Conservation (phyloP, 2,329 filamentous ascomycete genomes). For the Hirsutella thompsonii region DNA sequence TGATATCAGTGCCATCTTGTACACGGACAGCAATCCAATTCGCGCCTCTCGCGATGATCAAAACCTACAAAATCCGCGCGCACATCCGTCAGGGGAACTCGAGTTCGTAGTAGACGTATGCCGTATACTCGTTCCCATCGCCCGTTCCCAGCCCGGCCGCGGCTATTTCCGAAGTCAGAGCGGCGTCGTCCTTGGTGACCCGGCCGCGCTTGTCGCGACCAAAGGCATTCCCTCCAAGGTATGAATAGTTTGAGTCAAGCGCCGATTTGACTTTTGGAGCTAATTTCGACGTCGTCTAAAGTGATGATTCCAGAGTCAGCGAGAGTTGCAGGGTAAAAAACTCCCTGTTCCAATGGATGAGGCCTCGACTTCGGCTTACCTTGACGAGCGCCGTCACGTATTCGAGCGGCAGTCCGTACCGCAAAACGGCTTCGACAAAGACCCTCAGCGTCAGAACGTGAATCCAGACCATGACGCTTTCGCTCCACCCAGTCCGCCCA, state of each 20-base stretch:
- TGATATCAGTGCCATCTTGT: too few species aligned
- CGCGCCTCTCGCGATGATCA: neutral
- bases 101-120: conserved; percentile 96
- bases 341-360: neutral
- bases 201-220: conserved; percentile 87
- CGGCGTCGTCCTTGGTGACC: conserved; percentile 78
- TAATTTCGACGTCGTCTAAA: conserved; percentile 68
- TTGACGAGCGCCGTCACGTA: conserved; percentile 77
- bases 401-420: conserved; percentile 84
- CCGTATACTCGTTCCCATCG: conserved; percentile 76
- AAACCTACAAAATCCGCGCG: neutral
- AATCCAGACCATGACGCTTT: conserved; percentile 91
- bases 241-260: conserved; percentile 76
- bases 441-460: conserved; percentile 84
- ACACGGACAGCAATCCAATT: neutral
- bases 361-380: conserved; percentile 37
- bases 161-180: conserved; percentile 70
- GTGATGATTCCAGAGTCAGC: neutral
- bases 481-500: conserved; percentile 85
- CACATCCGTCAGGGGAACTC: conserved; percentile 43
- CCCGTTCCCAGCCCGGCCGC: conserved; percentile 54
- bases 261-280: conserved; percentile 67
- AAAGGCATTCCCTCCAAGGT: conserved; percentile 89
- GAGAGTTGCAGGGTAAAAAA: conserved; percentile 6
- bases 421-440: conserved; percentile 95